phyloP scores from a whole-genome alignment of 768 basidiomycete species.

The Gloeostereum incarnatum region DNA sequence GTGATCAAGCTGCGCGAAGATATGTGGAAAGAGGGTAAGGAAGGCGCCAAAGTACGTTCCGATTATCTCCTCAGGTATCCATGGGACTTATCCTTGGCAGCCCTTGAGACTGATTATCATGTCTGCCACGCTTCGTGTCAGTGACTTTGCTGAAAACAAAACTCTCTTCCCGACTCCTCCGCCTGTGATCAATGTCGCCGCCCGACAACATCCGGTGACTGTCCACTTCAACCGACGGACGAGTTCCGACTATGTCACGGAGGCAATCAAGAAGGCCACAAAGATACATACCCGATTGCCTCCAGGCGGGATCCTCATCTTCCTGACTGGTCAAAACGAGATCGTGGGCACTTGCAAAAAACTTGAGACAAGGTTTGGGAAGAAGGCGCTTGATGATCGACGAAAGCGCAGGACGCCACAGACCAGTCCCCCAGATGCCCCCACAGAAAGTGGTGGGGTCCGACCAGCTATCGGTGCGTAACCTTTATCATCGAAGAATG shows the following conservation, averaged over 20 bases:
- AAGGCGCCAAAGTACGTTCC: conserved; percentile 53
- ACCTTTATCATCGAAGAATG: background rate
- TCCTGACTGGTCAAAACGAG: conserved; percentile 94
- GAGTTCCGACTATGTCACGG: conserved; percentile 76
- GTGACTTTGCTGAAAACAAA: conserved; percentile 84
- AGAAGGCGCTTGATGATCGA: conserved; percentile 47
- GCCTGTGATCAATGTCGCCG: conserved; percentile 84
- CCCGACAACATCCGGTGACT: conserved; percentile 92
- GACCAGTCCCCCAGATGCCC: background rate
- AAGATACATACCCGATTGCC: conserved; percentile 93
- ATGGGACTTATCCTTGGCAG: conserved; percentile 21
- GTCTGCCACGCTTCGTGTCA: conserved; percentile 94
- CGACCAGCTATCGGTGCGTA: background rate
- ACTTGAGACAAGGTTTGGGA: conserved; percentile 70
- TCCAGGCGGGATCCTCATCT: conserved; percentile 87
- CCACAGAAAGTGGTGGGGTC: conserved; percentile 35
- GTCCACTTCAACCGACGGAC: conserved; percentile 90
- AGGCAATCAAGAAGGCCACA: conserved; percentile 81
- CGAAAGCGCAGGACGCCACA: conserved; percentile 18
- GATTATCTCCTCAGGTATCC: conserved; percentile 1
- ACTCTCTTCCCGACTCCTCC: conserved; percentile 76
- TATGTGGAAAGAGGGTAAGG: conserved; percentile 75
- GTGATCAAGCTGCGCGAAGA: conserved; percentile 85
- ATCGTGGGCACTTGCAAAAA: conserved; percentile 78
- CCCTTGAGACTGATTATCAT: conserved; percentile 93